phyloP scores from a whole-genome alignment of 1,139 yeast genomes.

The Nematodospora anomalae region DNA sequence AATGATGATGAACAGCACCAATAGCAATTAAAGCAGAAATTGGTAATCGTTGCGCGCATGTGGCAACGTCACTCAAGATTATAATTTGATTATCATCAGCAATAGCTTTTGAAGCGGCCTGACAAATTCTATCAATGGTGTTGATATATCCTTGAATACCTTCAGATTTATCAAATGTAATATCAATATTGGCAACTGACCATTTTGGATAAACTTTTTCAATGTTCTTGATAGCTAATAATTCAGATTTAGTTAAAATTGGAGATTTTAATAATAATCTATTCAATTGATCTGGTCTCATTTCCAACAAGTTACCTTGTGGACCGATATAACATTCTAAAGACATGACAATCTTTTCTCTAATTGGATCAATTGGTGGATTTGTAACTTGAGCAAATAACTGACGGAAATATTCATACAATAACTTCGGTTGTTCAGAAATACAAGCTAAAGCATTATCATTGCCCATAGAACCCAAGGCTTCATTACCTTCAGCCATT shows the following conservation, averaged over 20 bases:
- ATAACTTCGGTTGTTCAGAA: slow-evolving; percentile 86
- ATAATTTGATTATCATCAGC: slow-evolving; percentile 72
- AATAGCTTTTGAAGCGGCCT: slow-evolving; percentile 84
- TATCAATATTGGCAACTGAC: slow-evolving; percentile 81
- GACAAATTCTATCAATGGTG: slow-evolving; percentile 84
- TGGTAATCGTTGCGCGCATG: slow-evolving; percentile 65
- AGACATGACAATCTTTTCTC: slow-evolving; percentile 96
- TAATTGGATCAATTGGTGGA: slow-evolving; percentile 97
- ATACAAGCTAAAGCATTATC: slow-evolving; percentile 96
- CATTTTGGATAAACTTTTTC: slow-evolving; percentile 79
- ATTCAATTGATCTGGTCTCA: slow-evolving; percentile 90
- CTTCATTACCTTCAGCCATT: slow-evolving; percentile 96
- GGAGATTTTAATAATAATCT: slow-evolving; percentile 83
- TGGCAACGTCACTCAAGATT: slow-evolving; percentile 69
- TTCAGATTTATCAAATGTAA: slow-evolving; percentile 80
- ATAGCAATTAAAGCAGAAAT: slow-evolving; percentile 90
- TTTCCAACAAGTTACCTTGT: slow-evolving; percentile 91
- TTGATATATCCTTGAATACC: slow-evolving; percentile 84
- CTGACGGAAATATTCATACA: slow-evolving; percentile 94
- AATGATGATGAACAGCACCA: slow-evolving; percentile 96
- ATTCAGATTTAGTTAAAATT: slow-evolving; percentile 69
- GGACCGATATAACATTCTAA: slow-evolving; percentile 97
- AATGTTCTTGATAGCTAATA: slow-evolving; percentile 71
- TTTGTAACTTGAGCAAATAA: slow-evolving; percentile 97
- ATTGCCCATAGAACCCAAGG: slow-evolving; percentile 98